phyloP scores from a whole-genome alignment of 805 yeast genomes.

The Alloascoidea hylecoeti region DNA sequence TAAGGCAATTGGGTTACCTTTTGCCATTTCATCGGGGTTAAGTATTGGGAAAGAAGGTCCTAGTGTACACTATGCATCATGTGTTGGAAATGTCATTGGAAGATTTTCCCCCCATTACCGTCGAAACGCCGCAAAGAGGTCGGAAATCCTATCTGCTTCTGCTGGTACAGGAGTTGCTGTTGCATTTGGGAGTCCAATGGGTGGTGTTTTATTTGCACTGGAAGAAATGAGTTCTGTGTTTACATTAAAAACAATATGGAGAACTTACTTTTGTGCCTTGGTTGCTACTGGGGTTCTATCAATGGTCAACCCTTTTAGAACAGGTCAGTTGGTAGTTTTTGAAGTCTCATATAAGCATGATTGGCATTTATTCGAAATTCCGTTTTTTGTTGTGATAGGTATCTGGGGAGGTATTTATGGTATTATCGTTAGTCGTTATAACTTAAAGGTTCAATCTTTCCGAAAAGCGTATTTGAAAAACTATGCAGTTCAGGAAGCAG shows the following conservation, averaged over 20 bases:
- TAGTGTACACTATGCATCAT: conserved; percentile 92
- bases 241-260: conserved; percentile 74
- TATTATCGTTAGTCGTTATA: conserved; percentile 56
- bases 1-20: conserved; percentile 71
- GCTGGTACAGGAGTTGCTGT: conserved; percentile 98
- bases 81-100: conserved; percentile 80
- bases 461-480: conserved; percentile 52
- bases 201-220: conserved; percentile 86
- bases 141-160: conserved; percentile 71
- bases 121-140: conserved; percentile 17
- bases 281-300: conserved; percentile 77
- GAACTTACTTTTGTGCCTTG: conserved; percentile 80
- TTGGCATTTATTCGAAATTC: conserved; percentile 77
- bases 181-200: conserved; percentile 94
- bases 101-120: conserved; percentile 28
- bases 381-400: conserved; percentile 68
- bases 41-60: conserved; percentile 98
- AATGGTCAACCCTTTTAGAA: conserved; percentile 78
- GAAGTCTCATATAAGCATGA: conserved; percentile 77
- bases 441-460: conserved; percentile 63
- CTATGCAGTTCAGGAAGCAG: conserved; percentile 58
- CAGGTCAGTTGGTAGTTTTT: conserved; percentile 88
- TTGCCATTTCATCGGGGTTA: conserved; percentile 86
- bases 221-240: conserved; percentile 79
- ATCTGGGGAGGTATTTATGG: conserved; percentile 90